These are phyloP conservation scores for Saccharomycopsis lassenensis DNA, from an alignment of 805 yeast genomes.

Conservation along the genomic window DNA sequence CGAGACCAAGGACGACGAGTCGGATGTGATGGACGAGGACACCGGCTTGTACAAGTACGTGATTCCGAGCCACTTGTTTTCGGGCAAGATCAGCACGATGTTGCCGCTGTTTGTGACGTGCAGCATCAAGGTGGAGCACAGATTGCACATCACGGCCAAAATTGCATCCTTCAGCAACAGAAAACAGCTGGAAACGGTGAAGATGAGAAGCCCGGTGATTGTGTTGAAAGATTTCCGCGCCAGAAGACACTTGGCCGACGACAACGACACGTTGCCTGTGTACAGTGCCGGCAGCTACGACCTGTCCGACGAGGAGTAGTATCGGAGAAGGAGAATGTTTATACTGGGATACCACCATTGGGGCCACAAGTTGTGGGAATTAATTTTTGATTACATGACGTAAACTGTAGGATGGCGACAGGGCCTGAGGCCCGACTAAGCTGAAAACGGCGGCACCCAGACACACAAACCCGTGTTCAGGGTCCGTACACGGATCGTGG, in stretches of 20 bases:
- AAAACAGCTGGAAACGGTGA: conserved; percentile 8
- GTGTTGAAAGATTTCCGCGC: conserved; percentile 11
- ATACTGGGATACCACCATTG: no score
- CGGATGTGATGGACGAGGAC: not conserved
- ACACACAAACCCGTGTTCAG: no score
- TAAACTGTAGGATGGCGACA: no score
- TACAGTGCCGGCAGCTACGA: conserved; percentile 5
- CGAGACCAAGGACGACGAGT: not conserved
- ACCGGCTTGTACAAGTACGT: conserved; percentile 7
- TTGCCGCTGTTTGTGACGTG: conserved; percentile 15
- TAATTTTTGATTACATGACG: no score
- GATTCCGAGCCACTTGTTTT: conserved; percentile 6
- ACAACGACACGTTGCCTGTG: conserved; percentile 7
- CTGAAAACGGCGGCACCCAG: no score
- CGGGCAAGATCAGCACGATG: conserved; percentile 5
- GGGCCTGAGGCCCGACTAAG: no score
- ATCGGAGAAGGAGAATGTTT: no score
- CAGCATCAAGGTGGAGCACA: conserved; percentile 12
- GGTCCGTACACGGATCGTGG: no score
- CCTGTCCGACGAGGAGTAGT: conserved; percentile 3
- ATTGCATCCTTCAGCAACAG: conserved; percentile 9
- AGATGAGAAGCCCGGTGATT: conserved; percentile 9
- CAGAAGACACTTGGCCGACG: not conserved
- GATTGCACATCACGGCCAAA: conserved; percentile 11
- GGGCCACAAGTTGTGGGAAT: no score